Evolutionary conservation across 306 rosid species (phyloP).

Genomic region (Trifolium repens): DNA sequence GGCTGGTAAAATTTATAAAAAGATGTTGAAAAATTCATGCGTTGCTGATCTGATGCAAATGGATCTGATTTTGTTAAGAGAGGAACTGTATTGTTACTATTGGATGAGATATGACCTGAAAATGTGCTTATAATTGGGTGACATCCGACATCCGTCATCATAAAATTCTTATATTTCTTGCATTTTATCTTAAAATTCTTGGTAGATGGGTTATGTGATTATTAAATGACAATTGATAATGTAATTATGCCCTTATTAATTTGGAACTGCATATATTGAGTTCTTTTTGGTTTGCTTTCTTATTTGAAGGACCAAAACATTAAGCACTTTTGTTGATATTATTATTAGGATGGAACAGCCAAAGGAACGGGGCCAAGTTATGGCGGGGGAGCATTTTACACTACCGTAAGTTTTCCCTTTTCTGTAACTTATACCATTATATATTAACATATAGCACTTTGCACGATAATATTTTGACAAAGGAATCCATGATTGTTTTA

Average conservation of each 20-base stretch:
- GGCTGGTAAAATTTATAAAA: not conserved
- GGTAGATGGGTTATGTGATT: not conserved
- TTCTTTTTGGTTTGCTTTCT: constrained; percentile 1
- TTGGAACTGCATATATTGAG: constrained; percentile 33
- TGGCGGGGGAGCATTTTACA: constrained; percentile 72
- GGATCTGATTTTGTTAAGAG: not conserved
- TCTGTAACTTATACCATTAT: constrained; percentile 19
- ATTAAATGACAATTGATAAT: constrained; percentile 2
- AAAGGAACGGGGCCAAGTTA: constrained; percentile 59
- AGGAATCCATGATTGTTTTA: constrained; percentile 10
- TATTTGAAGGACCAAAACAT: not conserved
- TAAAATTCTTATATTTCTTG: not conserved
- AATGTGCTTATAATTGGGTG: not conserved
- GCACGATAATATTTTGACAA: constrained; percentile 18
- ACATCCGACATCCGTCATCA: not conserved
- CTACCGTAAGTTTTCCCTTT: constrained; percentile 59
- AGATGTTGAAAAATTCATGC: not conserved
- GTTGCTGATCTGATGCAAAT: constrained; percentile 3
- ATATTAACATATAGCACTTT: constrained; percentile 12
- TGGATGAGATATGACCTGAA: not conserved
- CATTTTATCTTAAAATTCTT: constrained; percentile 4
- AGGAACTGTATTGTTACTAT: not conserved
- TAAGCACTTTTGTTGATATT: constrained; percentile 30
- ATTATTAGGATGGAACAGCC: constrained; percentile 50
- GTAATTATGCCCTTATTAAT: constrained; percentile 7